Percentiles rank a stretch among this genome's conserved stretches.
Conservation (phyloP, 306 rosid species). For the Styphnolobium japonicum region DNA sequence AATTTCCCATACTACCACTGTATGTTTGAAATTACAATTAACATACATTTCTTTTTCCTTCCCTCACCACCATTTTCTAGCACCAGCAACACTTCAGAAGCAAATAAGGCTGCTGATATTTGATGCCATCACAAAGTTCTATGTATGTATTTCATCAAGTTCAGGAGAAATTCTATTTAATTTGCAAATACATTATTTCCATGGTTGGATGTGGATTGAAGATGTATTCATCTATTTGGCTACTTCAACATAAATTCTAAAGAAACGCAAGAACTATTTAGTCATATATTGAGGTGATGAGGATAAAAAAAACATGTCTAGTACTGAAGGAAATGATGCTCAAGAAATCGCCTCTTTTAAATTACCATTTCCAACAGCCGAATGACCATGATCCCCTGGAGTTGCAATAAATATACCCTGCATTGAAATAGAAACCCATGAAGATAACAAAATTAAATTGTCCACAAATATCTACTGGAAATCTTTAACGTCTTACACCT, state of each 20-base stretch:
- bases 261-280: neutral
- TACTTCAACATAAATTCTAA: neutral
- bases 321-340: neutral
- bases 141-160: neutral
- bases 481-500: constrained; percentile 46
- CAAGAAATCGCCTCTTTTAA: neutral
- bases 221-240: neutral
- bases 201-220: neutral
- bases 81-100: too few species aligned
- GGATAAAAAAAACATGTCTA: neutral
- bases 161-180: neutral
- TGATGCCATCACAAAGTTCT: neutral
- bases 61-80: too few species aligned
- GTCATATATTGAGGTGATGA: neutral
- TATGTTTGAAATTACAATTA: neutral
- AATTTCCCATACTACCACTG: neutral
- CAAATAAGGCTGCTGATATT: neutral
- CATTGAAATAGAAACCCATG: constrained; percentile 20
- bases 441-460: neutral
- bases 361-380: constrained; percentile 58
- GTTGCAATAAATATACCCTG: constrained; percentile 51
- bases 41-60: neutral
- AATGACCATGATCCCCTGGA: constrained; percentile 51
- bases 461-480: neutral
- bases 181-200: neutral